Evolutionary conservation across 805 yeast species (phyloP).

Genomic region (Wickerhamomyces hampshirensis): DNA sequence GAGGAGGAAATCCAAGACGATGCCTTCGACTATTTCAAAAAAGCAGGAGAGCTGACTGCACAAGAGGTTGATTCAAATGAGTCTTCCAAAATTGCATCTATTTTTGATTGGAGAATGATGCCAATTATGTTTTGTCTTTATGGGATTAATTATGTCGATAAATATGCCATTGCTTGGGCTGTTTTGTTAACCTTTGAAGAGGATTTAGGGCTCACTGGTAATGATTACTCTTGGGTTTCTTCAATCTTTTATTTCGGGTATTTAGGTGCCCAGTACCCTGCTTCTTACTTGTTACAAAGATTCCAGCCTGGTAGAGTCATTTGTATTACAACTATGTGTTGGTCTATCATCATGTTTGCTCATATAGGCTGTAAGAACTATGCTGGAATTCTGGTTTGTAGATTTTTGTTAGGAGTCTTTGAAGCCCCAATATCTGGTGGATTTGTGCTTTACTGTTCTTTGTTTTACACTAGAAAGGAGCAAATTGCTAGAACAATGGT

Average conservation of each 20-base stretch:
- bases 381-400: background rate
- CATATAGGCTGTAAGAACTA: background rate
- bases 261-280: constrained; percentile 1
- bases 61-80: background rate
- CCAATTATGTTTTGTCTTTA: background rate
- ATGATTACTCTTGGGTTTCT: constrained; percentile 1
- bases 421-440: background rate
- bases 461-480: background rate
- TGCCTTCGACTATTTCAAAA: background rate
- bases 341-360: background rate
- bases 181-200: background rate
- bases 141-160: background rate
- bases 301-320: constrained; percentile 1
- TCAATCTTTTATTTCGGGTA: constrained; percentile 3
- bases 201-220: background rate
- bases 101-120: constrained; percentile 1
- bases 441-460: background rate
- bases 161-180: background rate
- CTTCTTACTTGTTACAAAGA: constrained; percentile 1
- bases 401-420: background rate
- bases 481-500: background rate
- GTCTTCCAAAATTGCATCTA: background rate
- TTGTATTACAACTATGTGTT: background rate
- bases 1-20: background rate
- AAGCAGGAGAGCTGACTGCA: background rate